These are phyloP conservation scores for Debaryomyces coudertii DNA, from an alignment of 1,139 yeast genomes.

Conservation along the genomic window DNA sequence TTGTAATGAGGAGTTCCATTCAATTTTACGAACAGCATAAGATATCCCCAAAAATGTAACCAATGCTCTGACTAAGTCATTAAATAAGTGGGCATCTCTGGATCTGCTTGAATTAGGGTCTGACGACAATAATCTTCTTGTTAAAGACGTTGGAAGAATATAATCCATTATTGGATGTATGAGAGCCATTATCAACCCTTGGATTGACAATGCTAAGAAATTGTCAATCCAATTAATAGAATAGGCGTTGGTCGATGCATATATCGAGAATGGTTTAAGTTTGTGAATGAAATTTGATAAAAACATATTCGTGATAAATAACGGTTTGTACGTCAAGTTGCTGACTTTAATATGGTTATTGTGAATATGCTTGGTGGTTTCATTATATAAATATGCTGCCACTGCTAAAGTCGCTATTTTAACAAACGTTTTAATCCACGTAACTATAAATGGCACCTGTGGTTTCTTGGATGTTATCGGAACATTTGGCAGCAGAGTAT, in stretches of 20 bases:
- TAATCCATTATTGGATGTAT: constrained; percentile 65
- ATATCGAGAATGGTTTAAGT: constrained; percentile 26
- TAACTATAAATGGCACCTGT: background rate
- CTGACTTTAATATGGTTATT: constrained; percentile 48
- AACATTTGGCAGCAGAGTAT: background rate
- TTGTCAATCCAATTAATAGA: constrained; percentile 23
- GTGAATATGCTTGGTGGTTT: constrained; percentile 53
- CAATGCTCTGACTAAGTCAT: constrained; percentile 55
- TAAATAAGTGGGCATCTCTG: constrained; percentile 32
- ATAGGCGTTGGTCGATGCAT: background rate
- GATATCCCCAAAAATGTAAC: constrained; percentile 83
- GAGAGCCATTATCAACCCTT: constrained; percentile 67
- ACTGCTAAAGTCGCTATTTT: constrained; percentile 40
- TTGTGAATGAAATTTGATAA: constrained; percentile 35
- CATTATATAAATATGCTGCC: constrained; percentile 54
- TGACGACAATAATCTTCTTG: constrained; percentile 32
- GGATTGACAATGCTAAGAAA: constrained; percentile 33
- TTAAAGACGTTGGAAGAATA: constrained; percentile 39
- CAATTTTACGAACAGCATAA: constrained; percentile 78
- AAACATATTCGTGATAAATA: constrained; percentile 38
- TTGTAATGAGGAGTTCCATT: constrained; percentile 78
- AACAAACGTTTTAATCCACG: constrained; percentile 14
- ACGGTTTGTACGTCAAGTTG: constrained; percentile 35
- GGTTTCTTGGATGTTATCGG: background rate
- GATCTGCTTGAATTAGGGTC: constrained; percentile 36